Evolutionary conservation across 176 grass and related monocot species (phyloP).

Genomic region (Themeda triandra): DNA sequence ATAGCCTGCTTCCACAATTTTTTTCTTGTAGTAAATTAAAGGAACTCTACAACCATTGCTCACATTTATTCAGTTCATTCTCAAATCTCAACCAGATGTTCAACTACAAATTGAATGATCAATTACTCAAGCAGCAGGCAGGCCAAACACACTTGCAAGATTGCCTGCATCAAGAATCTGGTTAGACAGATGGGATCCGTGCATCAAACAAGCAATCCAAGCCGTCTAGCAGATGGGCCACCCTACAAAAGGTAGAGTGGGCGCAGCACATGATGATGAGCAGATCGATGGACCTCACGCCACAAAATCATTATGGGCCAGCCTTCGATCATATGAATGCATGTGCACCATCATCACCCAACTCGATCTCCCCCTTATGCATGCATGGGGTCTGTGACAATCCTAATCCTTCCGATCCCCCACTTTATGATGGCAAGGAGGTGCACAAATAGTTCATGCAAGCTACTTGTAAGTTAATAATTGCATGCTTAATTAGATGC

Average conservation of each 20-base stretch:
- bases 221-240: constrained; percentile 39
- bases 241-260: constrained; percentile 53
- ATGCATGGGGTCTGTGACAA: background rate
- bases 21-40: background rate
- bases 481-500: background rate
- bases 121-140: background rate
- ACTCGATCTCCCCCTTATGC: background rate
- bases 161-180: background rate
- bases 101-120: background rate
- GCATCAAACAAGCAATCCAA: constrained; percentile 27
- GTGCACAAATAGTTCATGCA: background rate
- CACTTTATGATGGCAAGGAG: background rate
- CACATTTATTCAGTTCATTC: background rate
- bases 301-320: constrained; percentile 32
- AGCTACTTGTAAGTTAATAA: background rate
- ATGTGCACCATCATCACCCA: constrained; percentile 36
- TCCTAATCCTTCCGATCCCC: background rate
- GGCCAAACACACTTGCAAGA: constrained; percentile 3
- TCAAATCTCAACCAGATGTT: background rate
- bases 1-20: background rate
- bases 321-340: constrained; percentile 30
- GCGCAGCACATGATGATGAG: constrained; percentile 39
- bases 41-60: background rate
- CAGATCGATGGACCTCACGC: constrained; percentile 35
- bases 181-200: constrained; percentile 34